Conservation (phyloP, 2,329 filamentous ascomycete species). For the Fusarium fracticaudum region DNA sequence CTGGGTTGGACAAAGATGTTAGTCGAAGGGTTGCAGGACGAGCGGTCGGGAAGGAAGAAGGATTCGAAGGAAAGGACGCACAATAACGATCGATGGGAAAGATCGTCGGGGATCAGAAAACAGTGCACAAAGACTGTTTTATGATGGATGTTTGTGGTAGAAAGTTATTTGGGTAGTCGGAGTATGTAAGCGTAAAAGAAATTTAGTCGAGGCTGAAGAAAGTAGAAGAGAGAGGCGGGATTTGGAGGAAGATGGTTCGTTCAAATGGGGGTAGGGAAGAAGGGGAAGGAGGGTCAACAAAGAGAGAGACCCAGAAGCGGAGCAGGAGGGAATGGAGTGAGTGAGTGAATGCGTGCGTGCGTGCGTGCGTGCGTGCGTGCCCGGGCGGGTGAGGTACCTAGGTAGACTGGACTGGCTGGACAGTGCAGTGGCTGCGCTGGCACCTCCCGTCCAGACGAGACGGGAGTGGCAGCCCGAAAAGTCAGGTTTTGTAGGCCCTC, state of each 20-base stretch:
- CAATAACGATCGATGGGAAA: slow-evolving; percentile 34
- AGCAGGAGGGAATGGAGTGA: slow-evolving; percentile 36
- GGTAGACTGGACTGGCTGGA: neutral
- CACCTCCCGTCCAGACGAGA: slow-evolving; percentile 13
- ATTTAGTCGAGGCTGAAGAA: slow-evolving; percentile 44
- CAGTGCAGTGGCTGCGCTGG: slow-evolving; percentile 26
- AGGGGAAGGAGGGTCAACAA: slow-evolving; percentile 43
- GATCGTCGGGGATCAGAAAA: slow-evolving; percentile 31
- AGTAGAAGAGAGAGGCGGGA: slow-evolving; percentile 40
- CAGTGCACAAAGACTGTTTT: slow-evolving; percentile 18
- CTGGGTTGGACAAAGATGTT: slow-evolving; percentile 36
- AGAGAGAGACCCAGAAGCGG: slow-evolving; percentile 19
- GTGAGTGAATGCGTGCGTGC: slow-evolving; percentile 28
- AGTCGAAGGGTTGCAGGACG: slow-evolving; percentile 32
- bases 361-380: neutral
- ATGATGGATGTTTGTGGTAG: neutral
- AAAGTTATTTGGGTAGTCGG: slow-evolving; percentile 17
- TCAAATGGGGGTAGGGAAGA: slow-evolving; percentile 41
- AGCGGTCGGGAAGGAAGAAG: slow-evolving; percentile 25
- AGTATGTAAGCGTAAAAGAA: slow-evolving; percentile 30
- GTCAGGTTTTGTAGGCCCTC: slow-evolving; percentile 43
- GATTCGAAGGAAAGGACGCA: slow-evolving; percentile 39
- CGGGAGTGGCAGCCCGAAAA: slow-evolving; percentile 44
- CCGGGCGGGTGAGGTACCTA: neutral
- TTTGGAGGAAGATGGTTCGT: slow-evolving; percentile 43